Base-by-base conservation (phyloP, 768 basidiomycete genomes). In the Calocera cornea region DNA sequence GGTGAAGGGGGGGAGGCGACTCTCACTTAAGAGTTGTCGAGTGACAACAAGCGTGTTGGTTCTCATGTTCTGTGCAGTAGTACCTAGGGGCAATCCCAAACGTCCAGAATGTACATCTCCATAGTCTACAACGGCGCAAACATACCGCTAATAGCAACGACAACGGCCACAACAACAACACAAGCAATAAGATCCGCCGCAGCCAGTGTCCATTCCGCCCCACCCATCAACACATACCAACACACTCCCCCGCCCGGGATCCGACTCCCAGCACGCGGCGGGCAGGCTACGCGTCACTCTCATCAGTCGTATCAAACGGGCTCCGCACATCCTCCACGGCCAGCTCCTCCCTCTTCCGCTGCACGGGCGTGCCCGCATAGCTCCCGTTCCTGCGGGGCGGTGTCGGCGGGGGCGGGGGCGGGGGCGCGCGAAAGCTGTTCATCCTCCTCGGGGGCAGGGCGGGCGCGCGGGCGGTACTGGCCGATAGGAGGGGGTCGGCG, bases 221-320 rank as follows among this genome's bases (percentile, higher is more conserved):
- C 8, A 24, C n/a, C 24, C 24, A 24, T 8, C 16, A 24, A 47
- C 19, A 47, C 44, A 24, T 5, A 7, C 7, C 36, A 14, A 38
- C 7, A 5, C 44, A 24, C 44, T 3, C 19, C 44, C 16, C 7
- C 19, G 19, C 7, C 7, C 16, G n/a, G 44, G 5, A 47, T 19
- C 16, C 44, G 19, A 47, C 5, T 47, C 19, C 24, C 44, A 7
- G 8, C 7, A 17, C 44, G 19, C 44, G 3, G 16, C 44, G 5
- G 8, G 44, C 44, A 47, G 44, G 24, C 16, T 47, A 60, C 5
- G 54, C 54, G 31, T 60, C 54, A 19, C 54, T 60, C 54, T 60
- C 54, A 31, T 60, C 54, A 2, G 54, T 60, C 2, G 54, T 60
- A 60, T 60, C 54, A 60, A 60, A 60, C 54, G 54, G 54, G 31